phyloP scores from a whole-genome alignment of 352 stramenopile species.

The Globisporangium yorkense region DNA sequence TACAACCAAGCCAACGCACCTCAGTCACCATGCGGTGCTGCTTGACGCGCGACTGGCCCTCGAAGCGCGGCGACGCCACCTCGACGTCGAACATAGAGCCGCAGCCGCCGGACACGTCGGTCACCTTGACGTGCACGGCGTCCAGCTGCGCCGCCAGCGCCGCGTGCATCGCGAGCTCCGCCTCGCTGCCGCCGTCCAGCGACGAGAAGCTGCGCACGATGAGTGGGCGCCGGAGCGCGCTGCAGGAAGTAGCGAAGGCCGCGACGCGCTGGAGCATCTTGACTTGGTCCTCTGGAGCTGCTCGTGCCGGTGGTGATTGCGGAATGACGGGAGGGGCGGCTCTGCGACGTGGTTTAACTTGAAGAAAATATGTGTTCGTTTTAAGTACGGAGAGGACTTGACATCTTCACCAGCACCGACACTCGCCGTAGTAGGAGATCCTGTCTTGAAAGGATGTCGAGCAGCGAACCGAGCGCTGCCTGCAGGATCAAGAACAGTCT shows the following conservation, averaged over 20 bases:
- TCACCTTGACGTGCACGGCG: conserved; percentile 76
- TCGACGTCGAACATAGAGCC: conserved; percentile 88
- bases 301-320: neutral
- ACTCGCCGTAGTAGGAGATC: too few species aligned
- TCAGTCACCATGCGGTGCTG: conserved; percentile 87
- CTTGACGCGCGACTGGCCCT: conserved; percentile 77
- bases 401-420: too few species aligned
- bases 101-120: conserved; percentile 85
- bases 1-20: conserved; percentile 20
- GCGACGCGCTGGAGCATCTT: conserved; percentile 8
- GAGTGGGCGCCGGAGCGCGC: too few species aligned
- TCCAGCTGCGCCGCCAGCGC: conserved; percentile 51
- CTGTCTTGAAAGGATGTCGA: too few species aligned
- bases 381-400: too few species aligned
- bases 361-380: too few species aligned
- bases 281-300: neutral
- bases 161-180: conserved; percentile 66
- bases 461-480: too few species aligned
- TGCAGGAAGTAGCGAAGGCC: too few species aligned
- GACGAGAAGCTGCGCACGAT: conserved; percentile 9
- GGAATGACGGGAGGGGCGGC: too few species aligned
- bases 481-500: too few species aligned
- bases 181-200: conserved; percentile 26
- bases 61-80: conserved; percentile 74
- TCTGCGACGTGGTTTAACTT: too few species aligned